Evolutionary conservation across 2,329 filamentous ascomycete species (phyloP).

Genomic region (Polychaeton citri): DNA sequence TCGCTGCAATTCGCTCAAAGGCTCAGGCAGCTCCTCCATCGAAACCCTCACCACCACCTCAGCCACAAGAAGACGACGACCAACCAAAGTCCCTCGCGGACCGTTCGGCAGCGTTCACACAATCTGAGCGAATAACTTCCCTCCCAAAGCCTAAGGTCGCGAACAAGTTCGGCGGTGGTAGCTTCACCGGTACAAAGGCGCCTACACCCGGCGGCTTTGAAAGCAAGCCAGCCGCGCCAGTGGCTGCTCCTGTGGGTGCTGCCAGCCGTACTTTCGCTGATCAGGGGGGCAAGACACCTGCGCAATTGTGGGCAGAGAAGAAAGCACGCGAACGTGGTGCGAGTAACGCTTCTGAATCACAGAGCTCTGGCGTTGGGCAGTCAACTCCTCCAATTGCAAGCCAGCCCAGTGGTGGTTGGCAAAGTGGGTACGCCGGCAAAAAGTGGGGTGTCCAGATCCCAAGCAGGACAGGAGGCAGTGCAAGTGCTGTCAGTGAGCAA

Average conservation of each 20-base stretch:
- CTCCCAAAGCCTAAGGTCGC: conserved; percentile 91
- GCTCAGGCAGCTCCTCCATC: conserved; percentile 45
- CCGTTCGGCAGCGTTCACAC: conserved; percentile 58
- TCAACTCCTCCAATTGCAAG: conserved; percentile 41
- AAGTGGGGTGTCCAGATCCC: conserved; percentile 77
- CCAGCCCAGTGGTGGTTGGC: conserved; percentile 77
- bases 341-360: conserved; percentile 24
- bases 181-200: conserved; percentile 81
- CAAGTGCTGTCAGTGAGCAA: conserved; percentile 43
- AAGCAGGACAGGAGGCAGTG: conserved; percentile 49
- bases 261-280: conserved; percentile 92
- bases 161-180: conserved; percentile 67
- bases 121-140: conserved; percentile 68
- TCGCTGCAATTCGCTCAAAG: conserved; percentile 78
- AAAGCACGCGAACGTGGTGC: conserved; percentile 65
- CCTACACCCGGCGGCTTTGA: conserved; percentile 60
- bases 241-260: conserved; percentile 55
- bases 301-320: conserved; percentile 94
- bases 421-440: conserved; percentile 83
- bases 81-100: conserved; percentile 56
- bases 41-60: conserved; percentile 14
- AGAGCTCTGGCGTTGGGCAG: conserved; percentile 8
- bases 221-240: conserved; percentile 42
- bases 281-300: conserved; percentile 87
- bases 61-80: conserved; percentile 33